Conservation (phyloP, 2,329 filamentous ascomycete genomes). For the Fusarium tricinctum region DNA sequence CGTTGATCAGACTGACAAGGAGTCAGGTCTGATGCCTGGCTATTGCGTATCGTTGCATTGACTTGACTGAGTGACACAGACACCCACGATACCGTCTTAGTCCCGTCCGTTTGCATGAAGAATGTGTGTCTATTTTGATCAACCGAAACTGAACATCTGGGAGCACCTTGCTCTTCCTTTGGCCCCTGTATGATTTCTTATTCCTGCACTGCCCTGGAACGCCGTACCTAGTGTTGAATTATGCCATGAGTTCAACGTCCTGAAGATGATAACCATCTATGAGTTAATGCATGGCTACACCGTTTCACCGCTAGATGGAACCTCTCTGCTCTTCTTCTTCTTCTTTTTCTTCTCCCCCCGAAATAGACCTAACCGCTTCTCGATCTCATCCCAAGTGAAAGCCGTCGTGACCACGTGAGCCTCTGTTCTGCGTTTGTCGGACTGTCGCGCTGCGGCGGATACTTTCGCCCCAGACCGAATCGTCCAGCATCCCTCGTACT, state of each 20-base stretch:
- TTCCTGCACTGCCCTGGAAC: slow-evolving; percentile 38
- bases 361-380: slow-evolving; percentile 31
- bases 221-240: slow-evolving; percentile 39
- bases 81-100: neutral
- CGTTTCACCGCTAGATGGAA: slow-evolving; percentile 27
- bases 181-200: slow-evolving; percentile 13
- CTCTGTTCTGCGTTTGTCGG: slow-evolving; percentile 58
- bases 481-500: slow-evolving; percentile 87
- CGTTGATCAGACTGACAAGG: slow-evolving; percentile 36
- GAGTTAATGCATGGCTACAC: slow-evolving; percentile 14
- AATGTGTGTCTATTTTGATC: slow-evolving; percentile 34
- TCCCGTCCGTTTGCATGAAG: slow-evolving; percentile 13
- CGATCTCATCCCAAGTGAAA: slow-evolving; percentile 42
- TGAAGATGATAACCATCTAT: slow-evolving; percentile 5
- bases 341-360: neutral
- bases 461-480: slow-evolving; percentile 93
- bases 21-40: slow-evolving; percentile 18
- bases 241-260: slow-evolving; percentile 20
- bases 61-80: neutral
- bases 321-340: neutral
- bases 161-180: slow-evolving; percentile 3
- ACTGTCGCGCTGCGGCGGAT: slow-evolving; percentile 88
- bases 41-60: slow-evolving; percentile 13
- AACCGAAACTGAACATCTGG: slow-evolving; percentile 15
- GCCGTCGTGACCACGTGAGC: slow-evolving; percentile 53